These are phyloP conservation scores for Globomyces pollinis-pini DNA, from an alignment of 192 early-diverging fungal species.

Conservation along the genomic window DNA sequence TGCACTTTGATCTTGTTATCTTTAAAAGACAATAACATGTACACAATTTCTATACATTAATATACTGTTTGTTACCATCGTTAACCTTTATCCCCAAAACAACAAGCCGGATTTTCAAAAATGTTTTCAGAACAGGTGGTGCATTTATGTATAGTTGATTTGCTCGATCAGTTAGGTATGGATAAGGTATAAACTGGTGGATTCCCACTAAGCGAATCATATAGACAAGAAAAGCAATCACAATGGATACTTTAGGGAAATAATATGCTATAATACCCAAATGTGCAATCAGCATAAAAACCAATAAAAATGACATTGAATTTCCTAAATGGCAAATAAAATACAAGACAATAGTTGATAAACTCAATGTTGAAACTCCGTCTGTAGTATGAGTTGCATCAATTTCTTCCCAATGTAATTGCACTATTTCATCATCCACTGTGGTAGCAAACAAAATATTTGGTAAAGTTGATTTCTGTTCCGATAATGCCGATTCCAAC, in stretches of 20 bases:
- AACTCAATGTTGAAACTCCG: background rate
- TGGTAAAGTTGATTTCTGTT: background rate
- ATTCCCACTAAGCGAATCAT: background rate
- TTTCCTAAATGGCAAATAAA: background rate
- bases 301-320: background rate
- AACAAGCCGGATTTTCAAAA: background rate
- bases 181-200: background rate
- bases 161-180: background rate
- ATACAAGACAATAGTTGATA: background rate
- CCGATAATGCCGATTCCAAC: background rate
- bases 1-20: background rate
- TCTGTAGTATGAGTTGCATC: background rate
- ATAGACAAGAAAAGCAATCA: no score
- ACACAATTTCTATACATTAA: conserved; percentile 2
- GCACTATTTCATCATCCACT: background rate
- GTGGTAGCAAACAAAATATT: background rate
- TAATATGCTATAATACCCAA: background rate
- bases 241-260: background rate
- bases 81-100: background rate
- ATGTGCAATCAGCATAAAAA: background rate
- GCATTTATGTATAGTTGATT: background rate
- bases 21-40: conserved; percentile 1
- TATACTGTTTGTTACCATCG: background rate
- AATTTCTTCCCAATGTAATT: background rate
- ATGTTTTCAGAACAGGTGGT: background rate